phyloP scores from a whole-genome alignment of 176 grass and related monocot species.

The Avena insularis region DNA sequence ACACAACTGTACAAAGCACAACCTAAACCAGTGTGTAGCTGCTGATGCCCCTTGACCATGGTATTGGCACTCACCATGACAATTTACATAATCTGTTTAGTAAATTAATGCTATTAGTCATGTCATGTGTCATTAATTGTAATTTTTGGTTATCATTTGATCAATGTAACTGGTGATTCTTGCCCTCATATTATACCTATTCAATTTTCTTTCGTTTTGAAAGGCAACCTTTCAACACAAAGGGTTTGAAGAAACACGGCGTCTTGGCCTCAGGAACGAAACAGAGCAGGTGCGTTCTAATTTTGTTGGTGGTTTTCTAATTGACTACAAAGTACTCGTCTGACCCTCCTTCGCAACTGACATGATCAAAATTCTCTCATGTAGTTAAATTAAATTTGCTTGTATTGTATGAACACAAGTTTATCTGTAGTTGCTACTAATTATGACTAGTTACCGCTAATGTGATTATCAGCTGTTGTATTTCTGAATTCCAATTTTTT shows the following conservation, averaged over 20 bases:
- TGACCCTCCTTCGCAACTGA: neutral
- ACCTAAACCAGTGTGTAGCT: neutral
- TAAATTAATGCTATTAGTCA: conserved; percentile 10
- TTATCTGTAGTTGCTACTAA: conserved; percentile 4
- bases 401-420: conserved; percentile 5
- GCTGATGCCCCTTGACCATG: neutral
- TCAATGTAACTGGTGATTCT: conserved; percentile 5
- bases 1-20: neutral
- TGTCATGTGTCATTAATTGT: conserved; percentile 6
- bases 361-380: neutral
- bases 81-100: neutral
- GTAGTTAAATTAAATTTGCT: conserved; percentile 9
- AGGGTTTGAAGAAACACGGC: conserved; percentile 95
- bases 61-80: neutral
- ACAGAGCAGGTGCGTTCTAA: conserved; percentile 77
- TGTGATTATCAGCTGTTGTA: conserved; percentile 30
- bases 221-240: conserved; percentile 96
- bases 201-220: conserved; percentile 6
- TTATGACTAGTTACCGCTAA: conserved; percentile 1
- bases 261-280: conserved; percentile 90
- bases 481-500: neutral
- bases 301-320: neutral
- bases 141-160: conserved; percentile 7
- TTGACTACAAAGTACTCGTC: neutral
- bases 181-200: neutral